phyloP scores from a whole-genome alignment of 176 grass and related monocot species.

The Eleusine coracana region DNA sequence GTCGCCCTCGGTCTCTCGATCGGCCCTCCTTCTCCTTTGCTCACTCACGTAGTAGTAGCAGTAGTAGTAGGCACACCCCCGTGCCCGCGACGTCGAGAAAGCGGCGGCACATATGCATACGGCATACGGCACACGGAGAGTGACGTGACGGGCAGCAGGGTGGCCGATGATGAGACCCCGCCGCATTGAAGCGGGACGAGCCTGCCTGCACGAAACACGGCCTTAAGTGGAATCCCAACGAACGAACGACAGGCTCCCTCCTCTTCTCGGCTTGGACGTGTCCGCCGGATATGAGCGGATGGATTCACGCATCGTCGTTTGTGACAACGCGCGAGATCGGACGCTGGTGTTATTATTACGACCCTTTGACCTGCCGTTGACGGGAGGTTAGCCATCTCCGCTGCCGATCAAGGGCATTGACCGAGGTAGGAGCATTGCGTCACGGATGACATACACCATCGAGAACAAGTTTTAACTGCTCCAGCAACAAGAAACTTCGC shows the following conservation, averaged over 20 bases:
- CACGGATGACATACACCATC: slow-evolving; percentile 10
- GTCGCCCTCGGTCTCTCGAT: not conserved
- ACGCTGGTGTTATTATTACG: too few relatives aligned
- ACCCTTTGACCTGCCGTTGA: not conserved
- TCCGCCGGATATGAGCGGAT: too few relatives aligned
- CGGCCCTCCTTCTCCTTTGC: not conserved
- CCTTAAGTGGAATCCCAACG: too few relatives aligned
- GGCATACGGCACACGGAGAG: too few relatives aligned
- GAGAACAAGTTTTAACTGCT: not conserved
- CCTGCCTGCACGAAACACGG: not conserved
- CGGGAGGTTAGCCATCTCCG: not conserved
- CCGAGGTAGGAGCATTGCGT: not conserved
- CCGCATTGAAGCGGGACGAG: not conserved
- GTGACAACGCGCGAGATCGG: too few relatives aligned
- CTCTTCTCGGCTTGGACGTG: too few relatives aligned
- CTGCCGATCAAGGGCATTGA: not conserved
- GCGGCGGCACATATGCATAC: not conserved
- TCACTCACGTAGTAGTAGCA: too few relatives aligned
- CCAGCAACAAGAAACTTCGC: not conserved
- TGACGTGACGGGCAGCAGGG: not conserved
- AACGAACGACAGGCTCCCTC: too few relatives aligned
- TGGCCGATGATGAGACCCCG: not conserved
- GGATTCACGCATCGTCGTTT: too few relatives aligned
- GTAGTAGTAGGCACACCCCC: too few relatives aligned
- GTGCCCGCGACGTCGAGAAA: not conserved